Percentiles rank a stretch among this genome's conserved stretches.
Conservation (phyloP, 2,329 filamentous ascomycete species). For the Cladosporium colombiae region DNA sequence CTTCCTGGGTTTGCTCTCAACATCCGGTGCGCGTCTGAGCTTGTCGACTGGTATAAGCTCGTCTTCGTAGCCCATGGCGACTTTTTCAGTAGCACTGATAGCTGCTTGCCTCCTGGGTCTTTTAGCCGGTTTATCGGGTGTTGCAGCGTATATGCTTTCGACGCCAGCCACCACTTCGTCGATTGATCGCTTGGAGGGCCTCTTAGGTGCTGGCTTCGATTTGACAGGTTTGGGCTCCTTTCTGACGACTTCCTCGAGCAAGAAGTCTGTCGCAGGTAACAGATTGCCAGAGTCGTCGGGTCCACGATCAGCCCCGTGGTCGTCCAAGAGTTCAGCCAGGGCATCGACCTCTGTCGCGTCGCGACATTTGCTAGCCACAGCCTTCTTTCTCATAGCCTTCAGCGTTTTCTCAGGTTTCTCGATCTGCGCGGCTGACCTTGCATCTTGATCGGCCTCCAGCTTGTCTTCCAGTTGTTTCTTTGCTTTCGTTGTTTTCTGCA, state of each 20-base stretch:
- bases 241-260: not conserved
- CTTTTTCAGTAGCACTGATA: slow-evolving; percentile 26
- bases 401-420: not conserved
- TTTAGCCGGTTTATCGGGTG: not conserved
- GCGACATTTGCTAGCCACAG: not conserved
- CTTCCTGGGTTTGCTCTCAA: slow-evolving; percentile 10
- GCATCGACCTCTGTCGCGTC: not conserved
- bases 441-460: not conserved
- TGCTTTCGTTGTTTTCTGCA: not conserved
- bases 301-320: not conserved
- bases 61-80: slow-evolving; percentile 28
- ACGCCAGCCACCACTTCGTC: not conserved
- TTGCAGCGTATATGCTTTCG: not conserved
- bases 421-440: not conserved
- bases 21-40: slow-evolving; percentile 23
- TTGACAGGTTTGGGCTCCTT: not conserved
- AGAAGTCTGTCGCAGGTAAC: not conserved
- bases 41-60: slow-evolving; percentile 30
- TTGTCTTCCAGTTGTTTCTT: not conserved
- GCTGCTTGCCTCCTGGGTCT: slow-evolving; percentile 31
- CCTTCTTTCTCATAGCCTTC: not conserved
- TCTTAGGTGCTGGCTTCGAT: not conserved
- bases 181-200: not conserved
- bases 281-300: not conserved
- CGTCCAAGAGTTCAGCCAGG: not conserved